Evolutionary conservation across 305 asterid genomes (phyloP).

Genomic region (Rubia peregrina): DNA sequence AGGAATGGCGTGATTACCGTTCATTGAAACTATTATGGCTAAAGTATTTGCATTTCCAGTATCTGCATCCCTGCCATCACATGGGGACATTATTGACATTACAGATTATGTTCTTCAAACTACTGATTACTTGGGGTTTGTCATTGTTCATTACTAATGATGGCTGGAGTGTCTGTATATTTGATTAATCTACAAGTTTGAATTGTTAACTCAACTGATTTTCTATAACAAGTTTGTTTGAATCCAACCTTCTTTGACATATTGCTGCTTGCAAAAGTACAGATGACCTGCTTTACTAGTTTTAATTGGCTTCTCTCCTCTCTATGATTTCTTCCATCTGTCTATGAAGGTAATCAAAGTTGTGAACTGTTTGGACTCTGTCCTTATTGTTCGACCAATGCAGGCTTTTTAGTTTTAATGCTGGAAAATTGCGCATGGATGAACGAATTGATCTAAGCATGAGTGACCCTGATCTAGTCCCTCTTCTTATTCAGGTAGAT

Average conservation of each 20-base stretch:
- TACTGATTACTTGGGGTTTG: neutral
- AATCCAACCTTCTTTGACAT: neutral
- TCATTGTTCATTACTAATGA: neutral
- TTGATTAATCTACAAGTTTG: neutral
- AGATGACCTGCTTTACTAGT: neutral
- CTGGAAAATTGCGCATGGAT: conserved; percentile 86
- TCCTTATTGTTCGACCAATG: conserved; percentile 18
- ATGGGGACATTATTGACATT: neutral
- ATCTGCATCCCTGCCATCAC: neutral
- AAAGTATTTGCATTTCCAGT: neutral
- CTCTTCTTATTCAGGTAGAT: conserved; percentile 83
- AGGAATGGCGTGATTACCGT: neutral
- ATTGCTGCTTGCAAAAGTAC: neutral
- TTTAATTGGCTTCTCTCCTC: neutral
- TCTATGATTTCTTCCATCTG: neutral
- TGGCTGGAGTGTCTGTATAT: neutral
- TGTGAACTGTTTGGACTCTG: neutral
- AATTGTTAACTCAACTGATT: neutral
- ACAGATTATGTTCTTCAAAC: neutral
- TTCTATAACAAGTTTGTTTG: neutral
- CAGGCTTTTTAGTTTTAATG: conserved; percentile 85
- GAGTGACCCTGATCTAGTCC: conserved; percentile 97
- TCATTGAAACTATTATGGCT: neutral
- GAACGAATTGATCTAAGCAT: conserved; percentile 86
- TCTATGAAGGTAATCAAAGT: neutral